Evolutionary conservation across 495 filamentous ascomycete genomes (phyloP).

Genomic region (Neurospora terricola): DNA sequence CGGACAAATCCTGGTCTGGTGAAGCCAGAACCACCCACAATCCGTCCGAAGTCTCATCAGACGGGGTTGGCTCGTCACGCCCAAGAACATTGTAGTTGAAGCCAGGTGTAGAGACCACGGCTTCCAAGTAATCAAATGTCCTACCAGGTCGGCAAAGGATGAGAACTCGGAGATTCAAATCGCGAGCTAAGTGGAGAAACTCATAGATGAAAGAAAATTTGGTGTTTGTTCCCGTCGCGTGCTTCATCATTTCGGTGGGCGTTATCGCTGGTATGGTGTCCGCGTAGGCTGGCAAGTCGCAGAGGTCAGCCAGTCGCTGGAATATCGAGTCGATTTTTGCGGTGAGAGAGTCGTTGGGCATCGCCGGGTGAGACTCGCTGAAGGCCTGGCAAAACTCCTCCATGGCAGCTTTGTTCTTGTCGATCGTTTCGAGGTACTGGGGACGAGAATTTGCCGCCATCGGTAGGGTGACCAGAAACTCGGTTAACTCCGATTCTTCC

Average conservation of each 20-base stretch:
- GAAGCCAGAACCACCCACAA: slow-evolving; percentile 12
- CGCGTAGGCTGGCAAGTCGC: slow-evolving; percentile 32
- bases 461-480: slow-evolving; percentile 32
- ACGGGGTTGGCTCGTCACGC: neutral
- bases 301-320: slow-evolving; percentile 27
- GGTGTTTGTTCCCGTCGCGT: slow-evolving; percentile 30
- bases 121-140: slow-evolving; percentile 29
- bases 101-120: slow-evolving; percentile 19
- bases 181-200: slow-evolving; percentile 22
- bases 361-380: slow-evolving; percentile 1
- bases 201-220: slow-evolving; percentile 39
- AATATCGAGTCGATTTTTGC: slow-evolving; percentile 30
- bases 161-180: slow-evolving; percentile 25
- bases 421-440: slow-evolving; percentile 30
- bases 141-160: slow-evolving; percentile 30
- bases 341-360: slow-evolving; percentile 17
- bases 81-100: slow-evolving; percentile 14
- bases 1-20: slow-evolving; percentile 12
- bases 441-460: slow-evolving; percentile 26
- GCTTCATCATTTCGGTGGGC: slow-evolving; percentile 21
- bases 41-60: neutral
- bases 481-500: slow-evolving; percentile 3
- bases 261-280: slow-evolving; percentile 21
- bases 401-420: slow-evolving; percentile 25
- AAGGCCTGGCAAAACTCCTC: slow-evolving; percentile 24